Evolutionary conservation across 352 stramenopile genomes (phyloP), one percentile per base, ranked within the genome.

Genomic region (Phytopythium helicoides): DNA sequence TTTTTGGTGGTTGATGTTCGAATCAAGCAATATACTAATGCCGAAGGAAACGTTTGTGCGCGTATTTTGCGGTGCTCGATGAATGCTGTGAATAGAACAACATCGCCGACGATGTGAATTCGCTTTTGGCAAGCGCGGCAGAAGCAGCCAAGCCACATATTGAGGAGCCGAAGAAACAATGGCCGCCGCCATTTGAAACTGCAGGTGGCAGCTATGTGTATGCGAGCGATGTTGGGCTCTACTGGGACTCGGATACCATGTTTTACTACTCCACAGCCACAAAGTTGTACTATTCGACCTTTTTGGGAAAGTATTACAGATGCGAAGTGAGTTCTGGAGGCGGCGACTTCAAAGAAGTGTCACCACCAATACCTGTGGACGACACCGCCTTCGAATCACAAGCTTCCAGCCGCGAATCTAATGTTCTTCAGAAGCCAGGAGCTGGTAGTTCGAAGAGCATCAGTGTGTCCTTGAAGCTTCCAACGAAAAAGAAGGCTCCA

Each of bases 171-270:
- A 87, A 81, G 70, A 94, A 94, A 52, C 58, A 60, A 49, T 94
- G 81, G 75, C 85, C 85, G 26, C 56, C 61, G 23, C 81, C 82
- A 23, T 94, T 94, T 45, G 85, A 94, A 62, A 86, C 73, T 11
- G 82, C 58, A 14, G 85, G 85, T 4, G 85, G 82, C 15, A 87
- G 76, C 58, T 94, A 91, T 36, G 64, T 90, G 11, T 94, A 76
- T 50, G 67, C 58, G 16, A 86, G 66, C 35, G 77, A 89, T 25
- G 69, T 58, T 54, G 82, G 85, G 0, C 63, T 94, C 39, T 93
- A 92, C 52, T 94, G 85, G 57, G 78, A 94, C 47, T 59, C 64
- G 1, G 76, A 93, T 57, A 92, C 79, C 54, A 82, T 89, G 81
- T 94, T 92, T 28, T 93, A 91, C 63, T 93, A 92, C 64, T 65